A percentile compares a stretch with the other conserved stretches of the same genome.
Evolutionary conservation across 1,284 basidiomycete species (phyloP).

Genomic region (Vanrija sp.): DNA sequence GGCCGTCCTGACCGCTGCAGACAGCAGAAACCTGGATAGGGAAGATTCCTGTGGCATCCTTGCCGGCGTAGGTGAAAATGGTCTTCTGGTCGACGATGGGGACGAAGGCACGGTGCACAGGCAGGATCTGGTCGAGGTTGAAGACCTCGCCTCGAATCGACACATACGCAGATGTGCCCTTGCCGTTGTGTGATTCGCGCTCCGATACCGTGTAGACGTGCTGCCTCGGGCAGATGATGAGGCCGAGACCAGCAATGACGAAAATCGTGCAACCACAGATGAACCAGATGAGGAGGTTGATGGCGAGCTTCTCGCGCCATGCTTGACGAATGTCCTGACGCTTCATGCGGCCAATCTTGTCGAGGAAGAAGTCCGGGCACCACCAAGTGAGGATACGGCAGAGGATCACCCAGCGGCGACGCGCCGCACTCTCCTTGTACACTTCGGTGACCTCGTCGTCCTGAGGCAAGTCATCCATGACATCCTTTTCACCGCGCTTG

Average conservation of each 20-base stretch:
- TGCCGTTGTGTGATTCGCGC: slow-evolving; percentile 65
- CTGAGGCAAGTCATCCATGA: slow-evolving; percentile 69
- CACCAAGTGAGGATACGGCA: slow-evolving; percentile 91
- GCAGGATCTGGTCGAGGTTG: slow-evolving; percentile 35
- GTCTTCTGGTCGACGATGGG: slow-evolving; percentile 69
- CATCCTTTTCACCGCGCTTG: slow-evolving; percentile 66
- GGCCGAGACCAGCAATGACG: slow-evolving; percentile 83
- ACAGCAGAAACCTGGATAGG: slow-evolving; percentile 95
- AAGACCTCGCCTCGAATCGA: slow-evolving; percentile 84
- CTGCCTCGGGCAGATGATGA: slow-evolving; percentile 88
- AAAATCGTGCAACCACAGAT: slow-evolving; percentile 82
- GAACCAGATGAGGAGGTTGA: slow-evolving; percentile 96
- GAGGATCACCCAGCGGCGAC: slow-evolving; percentile 80
- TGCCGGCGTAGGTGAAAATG: slow-evolving; percentile 74
- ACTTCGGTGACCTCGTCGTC: slow-evolving; percentile 85
- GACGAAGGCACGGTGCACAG: slow-evolving; percentile 64
- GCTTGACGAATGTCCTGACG: slow-evolving; percentile 89
- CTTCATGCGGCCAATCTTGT: slow-evolving; percentile 81
- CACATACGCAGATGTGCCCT: slow-evolving; percentile 71
- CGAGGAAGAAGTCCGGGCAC: slow-evolving; percentile 71
- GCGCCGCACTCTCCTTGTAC: slow-evolving; percentile 70
- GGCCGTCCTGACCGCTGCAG: slow-evolving; percentile 77
- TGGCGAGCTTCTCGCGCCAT: slow-evolving; percentile 94
- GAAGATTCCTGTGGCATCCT: slow-evolving; percentile 73
- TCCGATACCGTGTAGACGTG: slow-evolving; percentile 82